phyloP scores from a whole-genome alignment of 352 stramenopile genomes.

The Aphanomyces astaci region DNA sequence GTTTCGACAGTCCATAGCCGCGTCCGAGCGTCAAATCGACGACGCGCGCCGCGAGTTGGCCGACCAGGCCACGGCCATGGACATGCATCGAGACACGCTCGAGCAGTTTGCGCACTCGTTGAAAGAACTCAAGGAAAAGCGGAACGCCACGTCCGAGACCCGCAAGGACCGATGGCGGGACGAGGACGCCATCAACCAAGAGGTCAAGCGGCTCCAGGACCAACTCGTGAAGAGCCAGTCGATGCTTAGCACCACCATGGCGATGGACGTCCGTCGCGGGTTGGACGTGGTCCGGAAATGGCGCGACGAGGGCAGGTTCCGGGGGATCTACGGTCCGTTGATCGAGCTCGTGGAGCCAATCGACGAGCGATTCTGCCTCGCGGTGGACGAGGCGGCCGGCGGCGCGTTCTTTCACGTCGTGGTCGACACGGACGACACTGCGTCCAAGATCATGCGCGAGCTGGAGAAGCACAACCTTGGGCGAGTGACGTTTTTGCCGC shows the following conservation, averaged over 20 bases:
- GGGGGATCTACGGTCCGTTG: conserved; percentile 90
- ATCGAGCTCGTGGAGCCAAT: conserved; percentile 92
- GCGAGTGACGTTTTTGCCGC: conserved; percentile 96
- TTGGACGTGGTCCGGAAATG: conserved; percentile 83
- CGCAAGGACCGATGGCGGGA: conserved; percentile 74
- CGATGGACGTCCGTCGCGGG: conserved; percentile 75
- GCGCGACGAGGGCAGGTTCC: conserved; percentile 59
- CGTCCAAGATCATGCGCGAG: conserved; percentile 89
- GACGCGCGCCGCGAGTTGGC: conserved; percentile 41
- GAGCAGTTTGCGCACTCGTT: conserved; percentile 46
- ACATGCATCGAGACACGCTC: conserved; percentile 42
- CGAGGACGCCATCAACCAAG: conserved; percentile 69
- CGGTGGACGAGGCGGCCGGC: conserved; percentile 93
- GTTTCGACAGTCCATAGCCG: conserved; percentile 38
- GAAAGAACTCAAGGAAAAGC: conserved; percentile 68
- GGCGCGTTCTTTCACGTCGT: conserved; percentile 97
- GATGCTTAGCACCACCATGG: conserved; percentile 76
- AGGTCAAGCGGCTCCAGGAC: conserved; percentile 64
- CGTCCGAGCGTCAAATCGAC: conserved; percentile 34
- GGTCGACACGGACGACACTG: conserved; percentile 97
- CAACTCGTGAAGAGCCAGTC: conserved; percentile 65
- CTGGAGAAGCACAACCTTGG: conserved; percentile 92
- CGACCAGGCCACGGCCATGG: conserved; percentile 41
- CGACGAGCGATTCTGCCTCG: conserved; percentile 89
- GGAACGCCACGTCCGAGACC: conserved; percentile 67